phyloP scores from a whole-genome alignment of 2,329 filamentous ascomycete genomes.

The Phyllosticta paracitricarpa region DNA sequence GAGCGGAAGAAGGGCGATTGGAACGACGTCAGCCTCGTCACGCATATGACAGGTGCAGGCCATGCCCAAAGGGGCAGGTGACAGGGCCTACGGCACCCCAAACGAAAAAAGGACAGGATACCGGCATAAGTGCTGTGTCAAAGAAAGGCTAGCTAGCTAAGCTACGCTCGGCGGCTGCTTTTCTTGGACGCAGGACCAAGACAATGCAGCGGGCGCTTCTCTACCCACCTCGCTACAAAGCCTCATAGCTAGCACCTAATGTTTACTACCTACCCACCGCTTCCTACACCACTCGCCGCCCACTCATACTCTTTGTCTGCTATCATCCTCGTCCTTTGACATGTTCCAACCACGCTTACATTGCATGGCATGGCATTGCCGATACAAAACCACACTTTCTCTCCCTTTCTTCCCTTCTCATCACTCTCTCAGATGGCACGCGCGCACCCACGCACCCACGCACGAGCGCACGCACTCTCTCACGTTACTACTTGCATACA shows the following conservation, averaged over 20 bases:
- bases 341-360: no score
- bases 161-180: not conserved
- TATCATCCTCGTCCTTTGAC: no score
- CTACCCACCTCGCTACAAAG: no score
- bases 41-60: not conserved
- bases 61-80: not conserved
- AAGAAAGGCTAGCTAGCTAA: not conserved
- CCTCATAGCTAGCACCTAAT: not conserved
- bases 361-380: no score
- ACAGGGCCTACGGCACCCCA: not conserved
- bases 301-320: not conserved
- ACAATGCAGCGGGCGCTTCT: not conserved
- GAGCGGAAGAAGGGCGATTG: not conserved
- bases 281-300: not conserved
- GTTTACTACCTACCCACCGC: not conserved
- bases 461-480: not conserved
- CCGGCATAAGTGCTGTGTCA: not conserved
- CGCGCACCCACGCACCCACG: not conserved
- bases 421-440: not conserved
- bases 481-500: not conserved
- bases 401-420: not conserved
- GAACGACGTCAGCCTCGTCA: not conserved
- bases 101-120: not conserved
- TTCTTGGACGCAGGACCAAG: not conserved
- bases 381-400: not conserved